A percentile compares a stretch with the other conserved stretches of the same genome.
Conservation (phyloP, 2,329 filamentous ascomycete species). For the Escovopsis weberi region DNA sequence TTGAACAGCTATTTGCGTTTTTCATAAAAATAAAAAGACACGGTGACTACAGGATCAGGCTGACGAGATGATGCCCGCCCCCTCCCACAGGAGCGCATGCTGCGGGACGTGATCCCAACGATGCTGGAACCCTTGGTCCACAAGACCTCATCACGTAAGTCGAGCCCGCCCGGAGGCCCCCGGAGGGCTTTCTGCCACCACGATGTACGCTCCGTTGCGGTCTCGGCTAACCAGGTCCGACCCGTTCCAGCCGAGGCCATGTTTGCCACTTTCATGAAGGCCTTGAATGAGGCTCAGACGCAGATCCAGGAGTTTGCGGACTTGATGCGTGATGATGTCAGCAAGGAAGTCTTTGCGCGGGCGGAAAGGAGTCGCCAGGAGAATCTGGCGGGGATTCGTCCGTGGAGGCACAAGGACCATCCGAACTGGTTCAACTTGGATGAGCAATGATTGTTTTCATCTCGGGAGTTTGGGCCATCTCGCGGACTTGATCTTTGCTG, state of each 20-base stretch:
- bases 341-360: slow-evolving; percentile 34
- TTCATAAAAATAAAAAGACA: too few species aligned
- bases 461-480: not conserved
- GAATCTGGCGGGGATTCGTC: slow-evolving; percentile 41
- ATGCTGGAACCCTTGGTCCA: slow-evolving; percentile 33
- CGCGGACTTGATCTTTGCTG: not conserved
- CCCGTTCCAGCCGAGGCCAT: slow-evolving; percentile 31
- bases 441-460: slow-evolving; percentile 7
- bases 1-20: too few species aligned
- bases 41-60: not conserved
- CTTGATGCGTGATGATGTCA: slow-evolving; percentile 31
- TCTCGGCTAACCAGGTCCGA: too few species aligned
- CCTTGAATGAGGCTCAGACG: slow-evolving; percentile 30
- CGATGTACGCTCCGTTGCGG: too few species aligned
- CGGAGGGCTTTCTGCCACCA: too few species aligned
- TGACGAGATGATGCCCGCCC: slow-evolving; percentile 8
- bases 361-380: slow-evolving; percentile 37
- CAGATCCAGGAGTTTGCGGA: slow-evolving; percentile 39
- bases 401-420: slow-evolving; percentile 44
- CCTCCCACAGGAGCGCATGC: slow-evolving; percentile 16
- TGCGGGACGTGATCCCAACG: slow-evolving; percentile 23
- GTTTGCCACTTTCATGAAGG: slow-evolving; percentile 31
- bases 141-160: slow-evolving; percentile 37
- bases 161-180: too few species aligned
- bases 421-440: slow-evolving; percentile 39